Conservation (phyloP, 2,329 filamentous ascomycete species). For the Berkeleyomyces rouxiae region DNA sequence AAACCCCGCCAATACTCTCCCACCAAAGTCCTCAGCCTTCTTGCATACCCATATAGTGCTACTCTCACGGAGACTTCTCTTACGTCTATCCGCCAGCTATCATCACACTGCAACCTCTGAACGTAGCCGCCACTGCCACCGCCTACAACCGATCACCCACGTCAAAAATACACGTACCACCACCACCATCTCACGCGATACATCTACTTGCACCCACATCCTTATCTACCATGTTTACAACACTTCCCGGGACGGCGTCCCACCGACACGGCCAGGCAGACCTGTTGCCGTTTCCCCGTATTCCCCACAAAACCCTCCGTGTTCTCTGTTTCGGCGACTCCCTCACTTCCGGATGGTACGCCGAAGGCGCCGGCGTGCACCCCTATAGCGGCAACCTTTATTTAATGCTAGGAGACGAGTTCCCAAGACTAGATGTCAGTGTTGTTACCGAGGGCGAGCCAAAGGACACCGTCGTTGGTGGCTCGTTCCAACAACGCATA, state of each 20-base stretch:
- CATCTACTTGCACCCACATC: not conserved
- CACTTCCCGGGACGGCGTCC: conserved; percentile 2
- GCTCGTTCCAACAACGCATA: conserved; percentile 20
- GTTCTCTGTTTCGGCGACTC: conserved; percentile 51
- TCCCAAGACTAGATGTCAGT: conserved; percentile 26
- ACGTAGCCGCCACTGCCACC: not conserved
- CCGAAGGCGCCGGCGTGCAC: conserved; percentile 26
- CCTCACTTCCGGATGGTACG: conserved; percentile 40
- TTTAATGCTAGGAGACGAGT: conserved; percentile 29
- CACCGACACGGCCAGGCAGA: conserved; percentile 1
- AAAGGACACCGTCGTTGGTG: conserved; percentile 31
- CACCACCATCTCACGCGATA: not conserved
- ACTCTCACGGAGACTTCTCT: no score
- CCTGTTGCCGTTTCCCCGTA: not conserved
- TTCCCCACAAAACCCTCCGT: conserved; percentile 23
- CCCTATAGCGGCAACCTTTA: conserved; percentile 38
- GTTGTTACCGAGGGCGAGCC: conserved; percentile 31
- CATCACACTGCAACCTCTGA: no score
- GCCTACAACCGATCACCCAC: not conserved
- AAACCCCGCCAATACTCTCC: no score
- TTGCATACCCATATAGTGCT: no score
- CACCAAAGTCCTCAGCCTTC: no score
- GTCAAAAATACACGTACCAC: not conserved
- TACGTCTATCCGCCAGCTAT: no score
- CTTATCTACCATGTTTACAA: conserved; percentile 8